Base-by-base conservation (phyloP, 441 rosid genomes). In the Flueggea neowawraea region DNA sequence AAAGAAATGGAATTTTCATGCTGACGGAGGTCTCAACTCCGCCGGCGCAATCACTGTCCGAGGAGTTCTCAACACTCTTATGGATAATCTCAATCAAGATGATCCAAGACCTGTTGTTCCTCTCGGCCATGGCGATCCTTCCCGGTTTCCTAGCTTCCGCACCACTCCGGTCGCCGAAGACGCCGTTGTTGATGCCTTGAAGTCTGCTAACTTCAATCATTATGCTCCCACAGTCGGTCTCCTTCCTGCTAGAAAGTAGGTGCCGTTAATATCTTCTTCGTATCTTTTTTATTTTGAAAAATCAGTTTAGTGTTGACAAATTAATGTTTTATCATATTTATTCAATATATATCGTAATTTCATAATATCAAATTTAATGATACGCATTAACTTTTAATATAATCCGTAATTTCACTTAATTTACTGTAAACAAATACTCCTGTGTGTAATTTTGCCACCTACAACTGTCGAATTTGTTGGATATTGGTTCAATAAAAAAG, bases 111-210 rank as follows among this genome's bases (percentile, higher is more conserved):
- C 60, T 9, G 65, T 72, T 17, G 64, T 79, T 55, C 77, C 80
- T 33, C 85, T 90, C n/a, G 87, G 86, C 58, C 89, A 80, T 31
- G 95, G 97, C 31, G 95, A 90, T 36, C 92, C 97, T 62, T 86
- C 90, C 48, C 64, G 58, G 14, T 85, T 84, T 66, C 82, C 93
- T 10, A 72, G 81, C 77, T 85, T 83, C 69, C 80, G 80, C 17
- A 83, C 91, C 49, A 6, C 65, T 36, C 59, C 76, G 28, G 75
- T 52, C 12, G 90, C 91, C 2, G 89, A 79, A 74, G 80, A 84
- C 59, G 93, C 95, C 67, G 61, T 87, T 63, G 72, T 71, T 52
- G 69, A 78, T 16, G 75, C 81, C 62, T 64, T 87, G 54, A 73
- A 75, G 36, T 87, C 97, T 52, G 85, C 71, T 9, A 69, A 80